Conservation (phyloP, 225 moss, liverwort and hornwort genomes). For the Antitrichia curtipendula region DNA sequence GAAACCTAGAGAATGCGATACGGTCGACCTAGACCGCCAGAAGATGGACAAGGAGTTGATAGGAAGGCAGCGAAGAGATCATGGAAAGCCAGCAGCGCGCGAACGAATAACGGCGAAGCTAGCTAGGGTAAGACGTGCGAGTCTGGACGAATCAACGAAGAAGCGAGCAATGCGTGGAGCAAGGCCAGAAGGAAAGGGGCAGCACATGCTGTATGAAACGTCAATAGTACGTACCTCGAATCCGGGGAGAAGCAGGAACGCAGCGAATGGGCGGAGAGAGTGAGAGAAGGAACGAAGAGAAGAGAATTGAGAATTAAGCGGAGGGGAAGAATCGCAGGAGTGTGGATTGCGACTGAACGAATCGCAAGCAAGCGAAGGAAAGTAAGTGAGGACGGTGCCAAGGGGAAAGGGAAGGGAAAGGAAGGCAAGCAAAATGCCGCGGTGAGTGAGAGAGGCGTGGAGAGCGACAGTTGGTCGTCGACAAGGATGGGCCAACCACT, state of each 20-base stretch:
- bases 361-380: too few species aligned
- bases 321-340: neutral
- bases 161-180: neutral
- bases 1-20: neutral
- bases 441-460: neutral
- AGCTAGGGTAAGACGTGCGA: neutral
- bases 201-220: neutral
- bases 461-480: neutral
- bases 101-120: neutral
- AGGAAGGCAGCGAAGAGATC: neutral
- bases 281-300: neutral
- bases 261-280: neutral
- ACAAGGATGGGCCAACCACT: neutral
- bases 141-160: neutral
- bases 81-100: neutral
- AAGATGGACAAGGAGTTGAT: neutral
- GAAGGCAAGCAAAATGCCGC: neutral
- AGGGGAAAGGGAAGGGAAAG: neutral
- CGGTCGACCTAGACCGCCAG: neutral
- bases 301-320: neutral
- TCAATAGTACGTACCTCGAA: neutral
- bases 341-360: neutral
- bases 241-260: neutral
- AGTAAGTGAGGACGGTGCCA: neutral
- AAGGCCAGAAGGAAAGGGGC: neutral